A percentile compares a stretch with the other conserved stretches of the same genome.
These are phyloP conservation scores for Xylariaceae sp. DNA, from an alignment of 2,329 filamentous ascomycete genomes.

Conservation along the genomic window DNA sequence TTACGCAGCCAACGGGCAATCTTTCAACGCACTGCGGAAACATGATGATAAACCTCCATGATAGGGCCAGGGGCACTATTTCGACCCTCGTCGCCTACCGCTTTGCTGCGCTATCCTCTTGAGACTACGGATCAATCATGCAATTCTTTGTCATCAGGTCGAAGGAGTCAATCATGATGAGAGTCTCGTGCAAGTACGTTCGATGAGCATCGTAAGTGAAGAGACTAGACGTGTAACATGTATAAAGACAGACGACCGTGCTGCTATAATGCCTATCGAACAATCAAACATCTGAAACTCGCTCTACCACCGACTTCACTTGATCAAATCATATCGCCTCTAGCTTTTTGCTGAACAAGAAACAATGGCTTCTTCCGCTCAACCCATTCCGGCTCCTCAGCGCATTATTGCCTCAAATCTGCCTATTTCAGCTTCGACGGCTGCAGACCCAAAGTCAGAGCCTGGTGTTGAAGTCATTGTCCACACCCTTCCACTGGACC, in stretches of 20 bases:
- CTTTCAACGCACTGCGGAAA: too few relatives aligned
- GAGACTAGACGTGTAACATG: background rate
- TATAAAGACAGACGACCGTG: background rate
- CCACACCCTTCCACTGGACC: constrained; percentile 21
- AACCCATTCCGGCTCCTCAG: constrained; percentile 19
- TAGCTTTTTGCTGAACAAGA: too few relatives aligned
- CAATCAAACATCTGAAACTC: background rate
- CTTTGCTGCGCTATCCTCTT: too few relatives aligned
- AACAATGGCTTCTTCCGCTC: constrained; percentile 5
- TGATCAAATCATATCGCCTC: background rate
- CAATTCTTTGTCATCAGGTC: too few relatives aligned
- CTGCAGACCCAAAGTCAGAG: constrained; percentile 17
- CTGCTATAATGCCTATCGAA: background rate
- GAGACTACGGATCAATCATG: too few relatives aligned
- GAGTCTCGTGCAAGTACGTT: too few relatives aligned
- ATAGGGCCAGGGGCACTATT: too few relatives aligned
- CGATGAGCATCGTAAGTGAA: too few relatives aligned
- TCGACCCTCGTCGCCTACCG: too few relatives aligned
- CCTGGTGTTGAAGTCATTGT: constrained; percentile 28
- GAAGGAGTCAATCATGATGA: too few relatives aligned
- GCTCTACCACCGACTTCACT: background rate
- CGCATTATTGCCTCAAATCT: constrained; percentile 29
- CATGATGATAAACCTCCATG: too few relatives aligned
- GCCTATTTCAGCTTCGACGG: constrained; percentile 13
- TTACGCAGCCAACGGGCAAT: too few relatives aligned